These are phyloP conservation scores for Arachis stenosperma DNA, from an alignment of 306 rosid genomes.

Conservation along the genomic window DNA sequence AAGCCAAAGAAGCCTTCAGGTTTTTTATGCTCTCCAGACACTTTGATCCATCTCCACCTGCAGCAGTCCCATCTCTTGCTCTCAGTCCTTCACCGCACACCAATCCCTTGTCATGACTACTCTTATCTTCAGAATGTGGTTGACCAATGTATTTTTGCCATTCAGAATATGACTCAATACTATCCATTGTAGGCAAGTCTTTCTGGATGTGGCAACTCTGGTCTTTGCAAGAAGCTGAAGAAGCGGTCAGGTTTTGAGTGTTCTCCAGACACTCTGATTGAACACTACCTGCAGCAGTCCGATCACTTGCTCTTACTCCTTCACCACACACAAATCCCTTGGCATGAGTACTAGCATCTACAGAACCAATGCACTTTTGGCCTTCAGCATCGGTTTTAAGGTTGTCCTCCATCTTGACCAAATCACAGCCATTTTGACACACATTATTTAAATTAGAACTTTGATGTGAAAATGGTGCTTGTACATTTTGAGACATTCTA, in stretches of 20 bases:
- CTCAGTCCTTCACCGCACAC: conserved; percentile 10
- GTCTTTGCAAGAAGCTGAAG: neutral
- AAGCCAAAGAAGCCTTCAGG: conserved; percentile 34
- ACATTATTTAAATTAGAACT: conserved; percentile 30
- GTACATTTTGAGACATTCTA: conserved; percentile 33
- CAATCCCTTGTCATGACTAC: conserved; percentile 34
- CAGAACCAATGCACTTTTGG: conserved; percentile 1
- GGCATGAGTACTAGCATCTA: conserved; percentile 31
- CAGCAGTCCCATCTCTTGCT: conserved; percentile 23
- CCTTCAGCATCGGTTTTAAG: conserved; percentile 31
- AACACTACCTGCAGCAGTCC: conserved; percentile 22
- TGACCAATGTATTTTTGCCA: neutral
- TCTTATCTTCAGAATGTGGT: conserved; percentile 19
- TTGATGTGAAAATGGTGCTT: conserved; percentile 38
- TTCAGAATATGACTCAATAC: neutral
- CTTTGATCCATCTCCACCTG: conserved; percentile 32
- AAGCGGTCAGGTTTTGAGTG: conserved; percentile 29
- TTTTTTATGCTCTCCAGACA: conserved; percentile 21
- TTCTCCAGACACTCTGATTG: conserved; percentile 34
- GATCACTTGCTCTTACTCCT: conserved; percentile 24
- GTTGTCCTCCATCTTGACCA: conserved; percentile 34
- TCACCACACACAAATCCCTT: conserved; percentile 20
- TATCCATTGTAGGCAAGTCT: no score
- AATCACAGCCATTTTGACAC: conserved; percentile 35
- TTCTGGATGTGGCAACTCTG: no score